Evolutionary conservation across 129 eudicot genomes (phyloP), one percentile per base, ranked within the genome.

Genomic region (Dittrichia graveolens): DNA sequence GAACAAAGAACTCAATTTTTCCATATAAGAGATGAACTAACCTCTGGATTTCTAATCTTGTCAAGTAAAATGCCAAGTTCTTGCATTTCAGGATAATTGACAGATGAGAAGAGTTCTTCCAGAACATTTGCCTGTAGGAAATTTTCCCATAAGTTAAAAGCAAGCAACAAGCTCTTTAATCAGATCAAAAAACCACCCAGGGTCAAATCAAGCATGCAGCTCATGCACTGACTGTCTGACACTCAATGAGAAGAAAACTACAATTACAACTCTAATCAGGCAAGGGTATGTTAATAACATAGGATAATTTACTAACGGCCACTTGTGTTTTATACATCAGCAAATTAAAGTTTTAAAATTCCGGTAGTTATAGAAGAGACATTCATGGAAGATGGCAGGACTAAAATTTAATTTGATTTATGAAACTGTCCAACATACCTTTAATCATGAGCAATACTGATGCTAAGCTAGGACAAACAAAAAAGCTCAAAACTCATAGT

Each of bases 1-100:
- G 43, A 62, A 47, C 42, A 53, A 5, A 39, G 61, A 38, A 73
- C 48, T 59, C 64, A 24, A 53, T 39, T 16, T 37, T 48, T 53
- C 39, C 61, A 64, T 7, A 31, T 75, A 47, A 74, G 24, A 65
- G 44, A 64, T 61, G 47, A 61, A 71, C 70, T 53, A 77, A 90
- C 98, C 96, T 87, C 84, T 49, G 86, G 71, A 75, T 80, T 86
- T 75, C 83, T 88, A 37, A 90, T 81, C 80, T 94, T 94, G 65
- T 78, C 85, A 72, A 94, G 90, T 62, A 84, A 78, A 72, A 78
- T 56, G 72, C 75, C 86, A 67, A 90, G 74, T 41, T 72, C 79
- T 80, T 85, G 83, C 78, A 79, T 77, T 50, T 93, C 95, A 40
- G 82, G 67, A 77, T 65, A 81, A 48, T 62, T 76, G 57, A 73